These are phyloP conservation scores for Anaeromyces robustus DNA, from an alignment of 192 early-diverging fungal species.

Conservation along the genomic window DNA sequence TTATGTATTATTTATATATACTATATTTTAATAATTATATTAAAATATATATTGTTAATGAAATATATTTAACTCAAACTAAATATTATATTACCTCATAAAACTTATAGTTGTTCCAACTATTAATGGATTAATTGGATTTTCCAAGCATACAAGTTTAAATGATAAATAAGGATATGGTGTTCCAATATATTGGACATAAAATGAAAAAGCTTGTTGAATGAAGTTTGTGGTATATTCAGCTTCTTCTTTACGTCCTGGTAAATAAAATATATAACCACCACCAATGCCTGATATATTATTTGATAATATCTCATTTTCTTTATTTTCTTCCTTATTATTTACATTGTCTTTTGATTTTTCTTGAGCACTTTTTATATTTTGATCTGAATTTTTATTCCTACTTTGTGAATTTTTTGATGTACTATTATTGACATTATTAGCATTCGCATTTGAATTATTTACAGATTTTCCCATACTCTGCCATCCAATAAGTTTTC, in stretches of 20 bases:
- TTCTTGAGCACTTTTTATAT: background rate
- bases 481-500: conserved; percentile 13
- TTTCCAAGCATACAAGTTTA: conserved; percentile 74
- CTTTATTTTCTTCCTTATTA: conserved; percentile 5
- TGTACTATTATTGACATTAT: background rate
- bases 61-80: too few species aligned
- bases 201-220: conserved; percentile 59
- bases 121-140: conserved; percentile 43
- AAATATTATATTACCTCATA: conserved; percentile 21
- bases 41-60: too few species aligned
- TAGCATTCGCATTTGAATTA: background rate
- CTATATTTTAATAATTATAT: too few species aligned
- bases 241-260: conserved; percentile 43
- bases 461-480: conserved; percentile 2
- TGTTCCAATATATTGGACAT: conserved; percentile 64
- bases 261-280: conserved; percentile 54
- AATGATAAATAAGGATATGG: conserved; percentile 71
- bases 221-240: conserved; percentile 41
- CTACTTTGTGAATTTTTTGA: background rate
- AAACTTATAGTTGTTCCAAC: conserved; percentile 73
- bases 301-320: conserved; percentile 8
- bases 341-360: background rate
- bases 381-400: background rate
- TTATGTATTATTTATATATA: too few species aligned
- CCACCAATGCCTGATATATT: conserved; percentile 19